phyloP scores from a whole-genome alignment of 768 basidiomycete species.

The Asterophora lycoperdoides region DNA sequence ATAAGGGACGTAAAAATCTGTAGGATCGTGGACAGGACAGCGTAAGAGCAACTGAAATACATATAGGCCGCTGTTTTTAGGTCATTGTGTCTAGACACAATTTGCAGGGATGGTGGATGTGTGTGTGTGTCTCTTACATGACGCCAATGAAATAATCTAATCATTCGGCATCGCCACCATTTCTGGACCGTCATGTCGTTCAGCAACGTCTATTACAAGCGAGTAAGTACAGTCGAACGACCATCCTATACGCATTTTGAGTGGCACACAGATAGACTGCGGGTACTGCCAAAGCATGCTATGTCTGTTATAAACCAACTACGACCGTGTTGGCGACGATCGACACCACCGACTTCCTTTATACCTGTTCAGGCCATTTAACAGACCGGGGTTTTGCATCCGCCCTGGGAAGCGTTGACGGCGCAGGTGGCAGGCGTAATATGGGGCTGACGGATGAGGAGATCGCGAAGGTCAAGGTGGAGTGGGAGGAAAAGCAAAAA shows the following conservation, averaged over 20 bases:
- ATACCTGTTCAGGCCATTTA: conserved; percentile 80
- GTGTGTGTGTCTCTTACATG: neutral
- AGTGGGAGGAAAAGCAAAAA: conserved; percentile 75
- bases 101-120: no score
- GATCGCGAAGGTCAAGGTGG: conserved; percentile 70
- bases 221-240: conserved; percentile 46
- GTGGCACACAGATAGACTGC: conserved; percentile 49
- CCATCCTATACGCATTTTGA: conserved; percentile 7
- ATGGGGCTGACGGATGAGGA: conserved; percentile 58
- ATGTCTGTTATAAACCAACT: conserved; percentile 75
- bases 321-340: conserved; percentile 81
- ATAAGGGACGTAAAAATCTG: neutral
- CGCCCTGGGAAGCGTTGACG: conserved; percentile 32
- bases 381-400: conserved; percentile 73
- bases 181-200: conserved; percentile 50
- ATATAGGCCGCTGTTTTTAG: neutral
- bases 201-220: conserved; percentile 85
- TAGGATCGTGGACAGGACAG: neutral
- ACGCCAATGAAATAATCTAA: neutral
- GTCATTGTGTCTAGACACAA: no score
- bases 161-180: conserved; percentile 2
- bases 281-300: conserved; percentile 75
- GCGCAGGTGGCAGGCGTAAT: conserved; percentile 30
- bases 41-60: neutral
- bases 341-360: conserved; percentile 81